Percentiles rank a stretch among this genome's conserved stretches.
Conservation (phyloP, 164 flowering plant genomes). For the Protea cynaroides region DNA sequence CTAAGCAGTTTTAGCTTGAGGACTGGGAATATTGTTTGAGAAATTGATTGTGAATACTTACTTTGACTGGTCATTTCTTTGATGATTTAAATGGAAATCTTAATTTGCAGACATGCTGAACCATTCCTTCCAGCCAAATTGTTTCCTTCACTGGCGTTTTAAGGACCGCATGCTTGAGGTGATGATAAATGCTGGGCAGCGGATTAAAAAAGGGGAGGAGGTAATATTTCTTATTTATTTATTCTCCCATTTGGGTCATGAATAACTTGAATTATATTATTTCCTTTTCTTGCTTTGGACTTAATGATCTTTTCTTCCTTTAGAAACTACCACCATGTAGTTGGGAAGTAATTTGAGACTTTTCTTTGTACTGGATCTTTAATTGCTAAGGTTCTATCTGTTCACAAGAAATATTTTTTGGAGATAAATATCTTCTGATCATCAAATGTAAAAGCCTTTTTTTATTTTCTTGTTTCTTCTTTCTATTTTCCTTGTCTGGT, state of each 20-base stretch:
- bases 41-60: too few relatives aligned
- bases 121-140: conserved; percentile 90
- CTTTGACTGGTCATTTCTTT: too few relatives aligned
- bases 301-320: not conserved
- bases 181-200: conserved; percentile 94
- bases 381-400: too few relatives aligned
- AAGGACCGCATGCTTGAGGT: conserved; percentile 99
- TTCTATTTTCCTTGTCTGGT: not conserved
- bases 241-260: not conserved
- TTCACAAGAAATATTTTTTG: too few relatives aligned
- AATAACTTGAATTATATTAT: not conserved
- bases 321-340: not conserved
- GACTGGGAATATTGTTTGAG: too few relatives aligned
- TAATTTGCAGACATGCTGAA: conserved; percentile 82
- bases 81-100: not conserved
- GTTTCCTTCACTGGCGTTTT: conserved; percentile 94
- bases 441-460: too few relatives aligned
- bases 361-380: too few relatives aligned
- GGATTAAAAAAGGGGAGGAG: conserved; percentile 80
- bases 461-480: not conserved
- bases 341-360: too few relatives aligned
- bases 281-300: conserved; percentile 1
- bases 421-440: too few relatives aligned
- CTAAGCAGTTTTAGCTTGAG: too few relatives aligned
- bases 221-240: conserved; percentile 26